Base-by-base conservation (phyloP, 2,329 filamentous ascomycete genomes). In the Talaromyces rugulosus region DNA sequence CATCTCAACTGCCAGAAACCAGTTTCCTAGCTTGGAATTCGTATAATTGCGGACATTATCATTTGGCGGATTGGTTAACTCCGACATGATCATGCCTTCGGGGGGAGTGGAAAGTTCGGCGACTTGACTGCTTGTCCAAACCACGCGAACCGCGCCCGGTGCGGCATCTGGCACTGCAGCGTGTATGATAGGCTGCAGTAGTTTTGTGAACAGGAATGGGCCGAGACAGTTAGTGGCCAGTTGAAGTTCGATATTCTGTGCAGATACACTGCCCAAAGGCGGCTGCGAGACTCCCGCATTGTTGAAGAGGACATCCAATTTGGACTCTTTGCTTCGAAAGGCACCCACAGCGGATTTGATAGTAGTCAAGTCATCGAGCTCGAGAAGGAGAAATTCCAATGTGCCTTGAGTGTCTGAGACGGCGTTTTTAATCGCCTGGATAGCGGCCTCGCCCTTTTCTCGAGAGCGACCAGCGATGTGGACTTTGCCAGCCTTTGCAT, bases 221-320 rank as follows among this genome's bases (percentile, higher is more conserved):
- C 68, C 77, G 1, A 79, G 52, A 50, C 68, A 68, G 61, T 80
- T 79, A 3, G 71, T 75, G 14, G 74, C 76, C 9, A 77, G 60
- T 34, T 75, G 73, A 9, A 75, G 54, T 53, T 80, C 76, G 62
- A 74, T 71, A 30, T 74, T 74, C 64, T 76, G 63, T 27, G 40
- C 52, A 5, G 72, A 73, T 63, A 72, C 23, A 31, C 36, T 50
- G 40, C 59, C 53, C 7, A 70, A 60, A 70, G 67, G 16, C 76
- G 68, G 60, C 63, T 23, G 36, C 72, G 71, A 0, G 76, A 74
- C 1, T 65, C 23, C 23, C 23, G 23, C 23, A 23, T 23, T 23
- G 23, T 23, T 23, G 23, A 23, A 23, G 23, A 23, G 23, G 23
- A 23, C 23, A 23, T 23, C 64, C 75, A 78, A 36, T 36, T 12